phyloP scores from a whole-genome alignment of 2,329 filamentous ascomycete genomes.

The Fusarium gaditjirri region DNA sequence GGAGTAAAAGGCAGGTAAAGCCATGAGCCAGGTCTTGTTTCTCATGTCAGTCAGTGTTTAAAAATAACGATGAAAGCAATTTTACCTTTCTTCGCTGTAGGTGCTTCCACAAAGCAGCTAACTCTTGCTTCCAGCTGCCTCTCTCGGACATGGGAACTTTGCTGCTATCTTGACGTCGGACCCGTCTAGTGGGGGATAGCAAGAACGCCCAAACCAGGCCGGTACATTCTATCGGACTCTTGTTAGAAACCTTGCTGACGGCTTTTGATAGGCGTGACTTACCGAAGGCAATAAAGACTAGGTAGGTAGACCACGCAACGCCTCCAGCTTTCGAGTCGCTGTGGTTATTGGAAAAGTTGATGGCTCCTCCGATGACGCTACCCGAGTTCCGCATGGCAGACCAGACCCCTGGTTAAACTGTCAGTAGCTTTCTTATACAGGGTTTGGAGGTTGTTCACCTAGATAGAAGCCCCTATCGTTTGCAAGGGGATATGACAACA shows the following conservation, averaged over 20 bases:
- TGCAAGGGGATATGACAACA: not conserved
- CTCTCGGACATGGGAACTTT: not conserved
- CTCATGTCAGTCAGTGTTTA: not conserved
- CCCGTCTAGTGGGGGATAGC: not conserved
- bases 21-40: not conserved
- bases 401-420: not conserved
- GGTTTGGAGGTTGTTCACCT: accelerated
- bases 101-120: not conserved
- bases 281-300: not conserved
- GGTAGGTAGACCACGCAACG: not conserved
- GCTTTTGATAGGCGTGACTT: accelerated
- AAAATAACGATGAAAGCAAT: accelerated
- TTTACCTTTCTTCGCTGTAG: not conserved
- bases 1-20: not conserved
- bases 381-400: slow-evolving; percentile 1
- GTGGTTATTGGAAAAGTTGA: slow-evolving; percentile 2
- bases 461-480: slow-evolving; percentile 5
- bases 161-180: not conserved
- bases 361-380: not conserved
- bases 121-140: not conserved
- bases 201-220: not conserved
- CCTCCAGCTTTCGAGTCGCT: not conserved
- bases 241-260: accelerated
- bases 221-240: not conserved
- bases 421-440: accelerated